Conservation (phyloP, 345 rosid species). For the Gossypium herbaceum region DNA sequence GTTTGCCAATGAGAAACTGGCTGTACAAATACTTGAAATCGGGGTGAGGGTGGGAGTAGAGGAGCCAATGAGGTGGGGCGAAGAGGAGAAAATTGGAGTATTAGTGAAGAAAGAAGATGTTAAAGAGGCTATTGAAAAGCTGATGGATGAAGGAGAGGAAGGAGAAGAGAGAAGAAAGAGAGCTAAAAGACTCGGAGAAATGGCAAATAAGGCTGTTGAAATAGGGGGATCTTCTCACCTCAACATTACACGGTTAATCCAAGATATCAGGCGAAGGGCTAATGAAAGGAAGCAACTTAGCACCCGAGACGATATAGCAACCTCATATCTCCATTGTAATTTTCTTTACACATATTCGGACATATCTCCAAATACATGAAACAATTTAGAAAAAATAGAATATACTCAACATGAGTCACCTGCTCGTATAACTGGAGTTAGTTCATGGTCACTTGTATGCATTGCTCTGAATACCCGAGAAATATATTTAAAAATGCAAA, state of each 20-base stretch:
- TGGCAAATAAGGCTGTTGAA: slow-evolving; percentile 3
- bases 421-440: too few species aligned
- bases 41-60: slow-evolving; percentile 28
- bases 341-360: too few species aligned
- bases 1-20: slow-evolving; percentile 37
- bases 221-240: background rate
- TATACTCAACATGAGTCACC: too few species aligned
- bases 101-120: slow-evolving; percentile 23
- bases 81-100: slow-evolving; percentile 10
- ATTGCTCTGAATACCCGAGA: too few species aligned
- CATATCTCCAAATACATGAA: too few species aligned
- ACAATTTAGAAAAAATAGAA: too few species aligned
- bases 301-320: background rate
- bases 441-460: too few species aligned
- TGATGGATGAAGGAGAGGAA: slow-evolving; percentile 24
- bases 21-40: slow-evolving; percentile 20
- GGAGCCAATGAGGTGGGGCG: slow-evolving; percentile 1
- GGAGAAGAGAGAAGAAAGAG: slow-evolving; percentile 22
- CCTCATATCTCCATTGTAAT: background rate
- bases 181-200: background rate
- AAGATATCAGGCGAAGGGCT: background rate
- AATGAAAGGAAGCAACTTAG: background rate
- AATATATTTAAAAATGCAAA: too few species aligned
- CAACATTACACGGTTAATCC: background rate
- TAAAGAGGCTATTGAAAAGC: slow-evolving; percentile 15